Percentiles rank a stretch among this genome's conserved stretches.
Conservation (phyloP, 1,284 basidiomycete genomes). For the Anthracocystis panici-leucophaei region DNA sequence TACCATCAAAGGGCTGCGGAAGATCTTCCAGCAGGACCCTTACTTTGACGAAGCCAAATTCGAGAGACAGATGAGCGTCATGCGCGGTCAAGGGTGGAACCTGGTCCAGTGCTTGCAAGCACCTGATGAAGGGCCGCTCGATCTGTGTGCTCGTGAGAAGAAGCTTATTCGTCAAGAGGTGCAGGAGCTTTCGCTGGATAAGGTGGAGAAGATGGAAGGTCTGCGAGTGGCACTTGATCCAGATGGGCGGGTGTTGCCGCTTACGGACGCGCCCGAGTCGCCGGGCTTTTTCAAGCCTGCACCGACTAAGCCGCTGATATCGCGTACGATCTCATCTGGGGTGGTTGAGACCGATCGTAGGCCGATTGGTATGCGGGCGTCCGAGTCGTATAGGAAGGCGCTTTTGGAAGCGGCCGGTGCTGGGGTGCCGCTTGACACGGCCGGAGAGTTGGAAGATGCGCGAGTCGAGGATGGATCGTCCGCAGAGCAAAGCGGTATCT, state of each 20-base stretch:
- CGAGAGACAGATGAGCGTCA: slow-evolving; percentile 85
- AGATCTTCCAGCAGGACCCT: slow-evolving; percentile 82
- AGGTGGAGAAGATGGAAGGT: slow-evolving; percentile 21
- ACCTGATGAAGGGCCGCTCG: slow-evolving; percentile 73
- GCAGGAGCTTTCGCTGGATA: slow-evolving; percentile 18
- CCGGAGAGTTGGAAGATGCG: slow-evolving; percentile 9
- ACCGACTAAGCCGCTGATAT: slow-evolving; percentile 5
- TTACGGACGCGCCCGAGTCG: not conserved
- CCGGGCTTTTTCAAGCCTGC: not conserved
- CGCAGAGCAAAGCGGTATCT: not conserved
- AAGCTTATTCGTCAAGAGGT: slow-evolving; percentile 57
- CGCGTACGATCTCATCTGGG: slow-evolving; percentile 26
- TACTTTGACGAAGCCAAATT: slow-evolving; percentile 73
- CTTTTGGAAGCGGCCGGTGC: slow-evolving; percentile 31
- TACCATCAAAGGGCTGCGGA: slow-evolving; percentile 81
- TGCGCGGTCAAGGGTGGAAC: slow-evolving; percentile 92
- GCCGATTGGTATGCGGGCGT: slow-evolving; percentile 46
- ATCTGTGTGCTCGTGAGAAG: slow-evolving; percentile 66
- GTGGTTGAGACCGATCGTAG: slow-evolving; percentile 20
- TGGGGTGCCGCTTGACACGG: not conserved
- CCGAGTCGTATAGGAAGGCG: slow-evolving; percentile 45
- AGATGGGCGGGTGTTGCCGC: slow-evolving; percentile 10
- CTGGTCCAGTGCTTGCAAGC: slow-evolving; percentile 84
- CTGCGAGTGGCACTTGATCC: slow-evolving; percentile 21
- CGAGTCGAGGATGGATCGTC: not conserved